Percentiles rank a stretch among this genome's conserved stretches.
phyloP scores from a whole-genome alignment of 257 asterid species.

The Anisodus tanguticus region DNA sequence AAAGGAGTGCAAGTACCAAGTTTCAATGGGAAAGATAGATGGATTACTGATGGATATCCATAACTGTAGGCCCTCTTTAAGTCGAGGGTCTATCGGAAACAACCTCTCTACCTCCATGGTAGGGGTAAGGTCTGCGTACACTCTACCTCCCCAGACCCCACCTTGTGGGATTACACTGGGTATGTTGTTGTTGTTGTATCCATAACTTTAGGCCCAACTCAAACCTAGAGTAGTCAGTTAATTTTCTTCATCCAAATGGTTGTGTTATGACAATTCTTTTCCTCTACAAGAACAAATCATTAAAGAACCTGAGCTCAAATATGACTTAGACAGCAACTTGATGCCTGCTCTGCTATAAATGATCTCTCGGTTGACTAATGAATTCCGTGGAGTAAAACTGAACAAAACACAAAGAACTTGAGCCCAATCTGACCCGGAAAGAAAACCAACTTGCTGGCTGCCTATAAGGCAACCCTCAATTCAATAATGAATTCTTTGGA shows the following conservation, averaged over 20 bases:
- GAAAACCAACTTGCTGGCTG: background rate
- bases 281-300: constrained; percentile 8
- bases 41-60: background rate
- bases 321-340: background rate
- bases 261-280: background rate
- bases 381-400: background rate
- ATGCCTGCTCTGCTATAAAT: background rate
- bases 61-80: background rate
- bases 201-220: background rate
- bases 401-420: background rate
- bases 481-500: background rate
- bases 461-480: background rate
- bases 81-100: too few relatives aligned
- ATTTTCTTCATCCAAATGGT: background rate
- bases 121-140: too few relatives aligned
- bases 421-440: background rate
- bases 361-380: background rate
- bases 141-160: too few relatives aligned
- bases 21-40: background rate
- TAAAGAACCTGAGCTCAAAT: background rate
- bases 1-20: background rate
- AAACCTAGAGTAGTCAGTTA: background rate
- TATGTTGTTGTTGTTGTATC: background rate
- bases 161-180: too few relatives aligned
- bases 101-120: too few relatives aligned